Evolutionary conservation across 306 rosid species (phyloP).

Genomic region (Pueraria montana): DNA sequence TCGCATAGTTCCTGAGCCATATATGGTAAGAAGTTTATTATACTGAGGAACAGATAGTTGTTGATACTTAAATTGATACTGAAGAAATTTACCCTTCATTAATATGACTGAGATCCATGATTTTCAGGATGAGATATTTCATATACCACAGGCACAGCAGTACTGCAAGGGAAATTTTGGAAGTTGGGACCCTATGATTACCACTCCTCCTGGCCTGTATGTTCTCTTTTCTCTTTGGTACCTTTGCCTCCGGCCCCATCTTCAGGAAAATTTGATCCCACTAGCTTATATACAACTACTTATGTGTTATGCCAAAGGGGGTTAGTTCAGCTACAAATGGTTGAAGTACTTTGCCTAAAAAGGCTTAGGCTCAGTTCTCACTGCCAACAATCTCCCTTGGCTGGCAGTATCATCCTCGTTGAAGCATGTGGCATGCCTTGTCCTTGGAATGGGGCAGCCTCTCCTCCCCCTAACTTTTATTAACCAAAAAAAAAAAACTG

Average conservation of each 20-base stretch:
- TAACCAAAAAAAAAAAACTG: neutral
- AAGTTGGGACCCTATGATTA: constrained; percentile 98
- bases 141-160: constrained; percentile 80
- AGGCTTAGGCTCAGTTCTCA: constrained; percentile 10
- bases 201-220: constrained; percentile 98
- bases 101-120: neutral
- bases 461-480: neutral
- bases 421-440: constrained; percentile 23
- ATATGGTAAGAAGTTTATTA: constrained; percentile 68
- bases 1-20: constrained; percentile 77
- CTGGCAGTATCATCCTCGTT: neutral
- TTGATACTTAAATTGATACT: constrained; percentile 13
- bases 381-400: constrained; percentile 8
- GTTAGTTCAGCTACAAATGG: constrained; percentile 13
- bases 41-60: neutral
- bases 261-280: neutral
- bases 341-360: constrained; percentile 17
- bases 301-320: constrained; percentile 26
- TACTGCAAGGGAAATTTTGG: constrained; percentile 85
- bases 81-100: constrained; percentile 25
- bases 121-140: constrained; percentile 97
- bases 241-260: neutral
- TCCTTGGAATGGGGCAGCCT: constrained; percentile 30
- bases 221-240: constrained; percentile 44
- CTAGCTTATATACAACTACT: constrained; percentile 12